phyloP scores from a whole-genome alignment of 176 grass and related monocot species.

The Calamus simplicifolius region DNA sequence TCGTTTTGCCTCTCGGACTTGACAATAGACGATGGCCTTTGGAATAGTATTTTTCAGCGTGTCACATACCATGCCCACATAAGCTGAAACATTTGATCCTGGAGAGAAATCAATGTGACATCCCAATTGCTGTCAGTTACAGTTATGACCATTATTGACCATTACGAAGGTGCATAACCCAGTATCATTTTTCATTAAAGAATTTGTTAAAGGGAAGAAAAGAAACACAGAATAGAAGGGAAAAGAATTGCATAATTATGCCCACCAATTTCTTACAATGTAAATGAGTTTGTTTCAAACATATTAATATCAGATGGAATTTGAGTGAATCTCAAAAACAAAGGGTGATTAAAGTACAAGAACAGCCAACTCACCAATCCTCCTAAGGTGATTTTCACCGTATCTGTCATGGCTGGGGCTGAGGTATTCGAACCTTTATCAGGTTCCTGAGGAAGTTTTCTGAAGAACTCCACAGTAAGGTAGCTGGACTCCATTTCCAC shows the following conservation, averaged over 20 bases:
- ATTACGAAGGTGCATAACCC: too few relatives aligned
- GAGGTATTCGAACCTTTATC: constrained; percentile 48
- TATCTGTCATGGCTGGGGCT: constrained; percentile 75
- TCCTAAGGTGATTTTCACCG: constrained; percentile 87
- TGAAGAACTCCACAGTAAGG: constrained; percentile 95
- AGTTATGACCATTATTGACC: too few relatives aligned
- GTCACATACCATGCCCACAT: constrained; percentile 91
- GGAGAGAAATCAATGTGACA: not conserved
- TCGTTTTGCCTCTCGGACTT: constrained; percentile 91
- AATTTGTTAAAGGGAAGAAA: too few relatives aligned
- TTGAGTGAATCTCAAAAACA: too few relatives aligned
- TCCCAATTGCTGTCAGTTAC: too few relatives aligned
- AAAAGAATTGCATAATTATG: too few relatives aligned
- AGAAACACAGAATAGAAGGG: too few relatives aligned
- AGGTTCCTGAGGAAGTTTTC: constrained; percentile 94
- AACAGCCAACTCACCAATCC: constrained; percentile 48
- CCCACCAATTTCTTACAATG: too few relatives aligned
- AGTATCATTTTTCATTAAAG: too few relatives aligned
- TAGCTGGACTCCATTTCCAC: constrained; percentile 98
- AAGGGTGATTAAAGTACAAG: not conserved
- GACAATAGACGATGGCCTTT: constrained; percentile 85
- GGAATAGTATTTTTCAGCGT: constrained; percentile 87
- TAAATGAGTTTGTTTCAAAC: too few relatives aligned
- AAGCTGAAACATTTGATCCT: constrained; percentile 97
- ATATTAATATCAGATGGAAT: too few relatives aligned